Conservation (phyloP, 371 early-diverging fungal genomes). For the Lichtheimia ornata region DNA sequence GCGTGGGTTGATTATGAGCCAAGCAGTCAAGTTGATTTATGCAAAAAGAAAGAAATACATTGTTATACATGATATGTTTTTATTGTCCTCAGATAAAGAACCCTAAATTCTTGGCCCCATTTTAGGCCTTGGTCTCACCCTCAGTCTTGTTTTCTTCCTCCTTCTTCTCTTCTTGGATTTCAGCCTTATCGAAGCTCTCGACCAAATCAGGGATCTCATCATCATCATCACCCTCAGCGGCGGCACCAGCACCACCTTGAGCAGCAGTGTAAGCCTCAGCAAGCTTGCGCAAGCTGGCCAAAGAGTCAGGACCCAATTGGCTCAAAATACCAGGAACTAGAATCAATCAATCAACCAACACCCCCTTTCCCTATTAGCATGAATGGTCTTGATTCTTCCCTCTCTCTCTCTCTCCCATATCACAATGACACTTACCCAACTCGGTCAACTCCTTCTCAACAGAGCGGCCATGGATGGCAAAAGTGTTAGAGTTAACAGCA, state of each 20-base stretch:
- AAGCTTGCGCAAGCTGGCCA: constrained; percentile 85
- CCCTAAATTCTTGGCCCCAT: background rate
- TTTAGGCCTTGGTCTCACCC: constrained; percentile 16
- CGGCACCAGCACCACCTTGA: constrained; percentile 42
- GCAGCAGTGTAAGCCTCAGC: constrained; percentile 81
- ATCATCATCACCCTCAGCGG: constrained; percentile 53
- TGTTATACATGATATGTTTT: background rate
- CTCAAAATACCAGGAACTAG: constrained; percentile 89
- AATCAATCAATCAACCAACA: background rate
- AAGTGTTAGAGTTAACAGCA: constrained; percentile 87
- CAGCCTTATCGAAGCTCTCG: constrained; percentile 61
- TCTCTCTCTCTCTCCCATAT: background rate
- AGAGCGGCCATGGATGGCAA: constrained; percentile 86
- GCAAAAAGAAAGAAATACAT: too few species aligned
- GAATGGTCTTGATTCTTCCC: background rate
- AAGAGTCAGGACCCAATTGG: constrained; percentile 95
- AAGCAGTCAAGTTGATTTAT: too few species aligned
- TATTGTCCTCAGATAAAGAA: constrained; percentile 3
- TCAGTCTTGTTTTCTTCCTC: constrained; percentile 28
- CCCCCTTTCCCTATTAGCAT: too few species aligned
- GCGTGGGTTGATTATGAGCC: too few species aligned
- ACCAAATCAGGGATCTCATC: constrained; percentile 83
- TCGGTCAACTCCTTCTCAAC: constrained; percentile 91
- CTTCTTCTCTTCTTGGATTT: constrained; percentile 36
- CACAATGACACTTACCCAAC: constrained; percentile 42